Evolutionary conservation across 306 rosid genomes (phyloP).

Genomic region (Citrullus colocynthis): DNA sequence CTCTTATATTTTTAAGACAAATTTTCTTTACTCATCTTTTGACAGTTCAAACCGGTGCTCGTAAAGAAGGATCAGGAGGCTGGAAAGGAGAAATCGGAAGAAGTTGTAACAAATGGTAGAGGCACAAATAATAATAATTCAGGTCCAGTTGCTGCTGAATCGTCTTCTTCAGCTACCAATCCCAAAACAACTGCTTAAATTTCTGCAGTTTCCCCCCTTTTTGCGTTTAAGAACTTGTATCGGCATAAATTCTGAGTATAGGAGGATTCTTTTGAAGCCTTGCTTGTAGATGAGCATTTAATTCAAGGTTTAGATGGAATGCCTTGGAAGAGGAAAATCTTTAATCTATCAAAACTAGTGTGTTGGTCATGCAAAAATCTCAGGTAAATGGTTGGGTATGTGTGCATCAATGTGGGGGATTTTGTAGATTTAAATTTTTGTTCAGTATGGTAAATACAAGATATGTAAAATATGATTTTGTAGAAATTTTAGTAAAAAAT

Average conservation of each 20-base stretch:
- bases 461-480: not conserved
- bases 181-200: constrained; percentile 17
- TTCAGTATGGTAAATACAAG: not conserved
- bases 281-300: not conserved
- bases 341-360: not conserved
- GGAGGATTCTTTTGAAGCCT: not conserved
- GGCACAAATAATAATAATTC: constrained; percentile 24
- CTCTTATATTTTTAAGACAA: not conserved
- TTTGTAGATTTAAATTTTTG: not conserved
- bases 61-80: constrained; percentile 57
- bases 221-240: not conserved
- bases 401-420: not conserved
- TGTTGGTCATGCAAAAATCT: not conserved
- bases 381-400: not conserved
- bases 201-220: not conserved
- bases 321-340: not conserved
- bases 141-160: constrained; percentile 36
- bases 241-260: not conserved
- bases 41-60: constrained; percentile 84
- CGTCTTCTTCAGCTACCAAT: constrained; percentile 43
- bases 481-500: too few species aligned
- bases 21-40: not conserved
- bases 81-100: constrained; percentile 28
- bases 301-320: not conserved
- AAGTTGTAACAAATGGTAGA: constrained; percentile 24